phyloP scores from a whole-genome alignment of 2,329 filamentous ascomycete genomes.

The Amauroascus niger region DNA sequence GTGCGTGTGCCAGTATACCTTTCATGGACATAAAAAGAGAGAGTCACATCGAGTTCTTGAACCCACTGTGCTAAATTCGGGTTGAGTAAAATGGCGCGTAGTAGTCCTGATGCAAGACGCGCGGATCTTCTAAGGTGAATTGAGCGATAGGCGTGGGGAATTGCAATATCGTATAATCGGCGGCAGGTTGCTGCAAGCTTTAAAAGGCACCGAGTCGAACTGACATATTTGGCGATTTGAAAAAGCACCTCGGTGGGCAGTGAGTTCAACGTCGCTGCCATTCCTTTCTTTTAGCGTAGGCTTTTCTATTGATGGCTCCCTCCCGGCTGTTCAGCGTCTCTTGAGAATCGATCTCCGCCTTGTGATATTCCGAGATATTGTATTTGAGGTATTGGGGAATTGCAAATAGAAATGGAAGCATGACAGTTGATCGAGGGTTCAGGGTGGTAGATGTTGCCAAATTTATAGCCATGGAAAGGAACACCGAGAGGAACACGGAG shows the following conservation, averaged over 20 bases:
- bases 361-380: no score
- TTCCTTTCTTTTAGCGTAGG: neutral
- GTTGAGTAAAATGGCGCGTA: conserved; percentile 5
- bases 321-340: no score
- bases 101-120: neutral
- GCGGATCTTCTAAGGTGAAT: neutral
- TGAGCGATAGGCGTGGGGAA: conserved; percentile 2
- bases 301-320: neutral
- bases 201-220: neutral
- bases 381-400: no score
- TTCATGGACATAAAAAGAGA: no score
- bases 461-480: no score
- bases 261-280: neutral
- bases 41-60: neutral
- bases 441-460: no score
- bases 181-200: conserved; percentile 9
- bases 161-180: conserved; percentile 5
- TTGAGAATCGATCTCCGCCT: no score
- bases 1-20: no score
- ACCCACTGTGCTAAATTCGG: conserved; percentile 2
- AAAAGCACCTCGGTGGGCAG: conserved; percentile 10
- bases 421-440: no score
- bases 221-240: neutral
- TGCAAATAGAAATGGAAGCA: no score
- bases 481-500: no score